phyloP scores from a whole-genome alignment of 495 filamentous ascomycete genomes.

The Pyrenopolyporus hunteri region DNA sequence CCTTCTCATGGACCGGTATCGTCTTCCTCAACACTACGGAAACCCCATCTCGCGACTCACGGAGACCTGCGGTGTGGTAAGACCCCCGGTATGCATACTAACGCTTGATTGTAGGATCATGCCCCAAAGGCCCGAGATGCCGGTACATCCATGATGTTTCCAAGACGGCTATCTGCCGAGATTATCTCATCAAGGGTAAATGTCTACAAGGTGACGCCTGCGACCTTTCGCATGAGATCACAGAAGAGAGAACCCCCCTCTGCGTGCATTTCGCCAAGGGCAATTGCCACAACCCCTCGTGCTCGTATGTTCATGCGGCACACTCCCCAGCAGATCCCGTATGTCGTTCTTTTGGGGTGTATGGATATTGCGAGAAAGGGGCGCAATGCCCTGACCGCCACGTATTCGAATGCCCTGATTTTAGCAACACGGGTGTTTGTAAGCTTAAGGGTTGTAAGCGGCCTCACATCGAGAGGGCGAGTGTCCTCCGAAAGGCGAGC shows the following conservation, averaged over 20 bases:
- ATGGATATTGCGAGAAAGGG: conserved; percentile 92
- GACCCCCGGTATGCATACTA: conserved; percentile 43
- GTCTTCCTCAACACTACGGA: conserved; percentile 47
- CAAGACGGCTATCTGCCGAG: conserved; percentile 91
- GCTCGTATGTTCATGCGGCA: conserved; percentile 87
- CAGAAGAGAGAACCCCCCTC: conserved; percentile 80
- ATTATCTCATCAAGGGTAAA: conserved; percentile 78
- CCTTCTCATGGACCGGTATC: conserved; percentile 93
- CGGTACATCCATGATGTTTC: conserved; percentile 83
- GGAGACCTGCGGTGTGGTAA: conserved; percentile 43
- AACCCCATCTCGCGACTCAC: conserved; percentile 37
- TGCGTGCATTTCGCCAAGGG: conserved; percentile 92
- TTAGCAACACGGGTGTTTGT: conserved; percentile 88
- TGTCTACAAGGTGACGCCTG: conserved; percentile 83
- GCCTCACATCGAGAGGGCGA: conserved; percentile 86
- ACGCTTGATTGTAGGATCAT: conserved; percentile 67
- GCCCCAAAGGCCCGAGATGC: conserved; percentile 78
- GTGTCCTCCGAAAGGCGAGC: conserved; percentile 58
- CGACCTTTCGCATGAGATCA: conserved; percentile 91
- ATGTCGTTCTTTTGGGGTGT: conserved; percentile 80
- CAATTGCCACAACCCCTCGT: conserved; percentile 85
- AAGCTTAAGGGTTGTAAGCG: conserved; percentile 81
- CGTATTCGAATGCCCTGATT: conserved; percentile 89
- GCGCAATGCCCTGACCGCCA: conserved; percentile 80
- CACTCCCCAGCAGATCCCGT: conserved; percentile 82